A percentile compares a stretch with the other conserved stretches of the same genome.
phyloP scores from a whole-genome alignment of 768 basidiomycete species.

The Mycena olivaceomarginata region DNA sequence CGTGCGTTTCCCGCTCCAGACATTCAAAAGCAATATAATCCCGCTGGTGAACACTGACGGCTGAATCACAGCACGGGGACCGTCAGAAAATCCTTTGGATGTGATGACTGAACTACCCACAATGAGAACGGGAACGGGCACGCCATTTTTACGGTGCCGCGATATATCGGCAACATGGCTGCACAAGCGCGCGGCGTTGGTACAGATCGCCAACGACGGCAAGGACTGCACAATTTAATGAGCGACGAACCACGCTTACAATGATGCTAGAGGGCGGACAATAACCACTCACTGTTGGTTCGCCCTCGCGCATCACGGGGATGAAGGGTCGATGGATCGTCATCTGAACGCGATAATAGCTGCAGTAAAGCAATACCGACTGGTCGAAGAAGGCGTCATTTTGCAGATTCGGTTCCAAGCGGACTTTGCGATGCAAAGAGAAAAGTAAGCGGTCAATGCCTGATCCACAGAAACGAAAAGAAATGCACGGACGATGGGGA shows the following conservation, averaged over 20 bases:
- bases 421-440: too few relatives aligned
- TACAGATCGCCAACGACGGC: constrained; percentile 83
- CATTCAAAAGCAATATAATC: constrained; percentile 48
- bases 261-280: constrained; percentile 38
- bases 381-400: constrained; percentile 65
- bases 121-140: constrained; percentile 55
- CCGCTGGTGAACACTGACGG: constrained; percentile 60
- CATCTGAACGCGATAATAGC: constrained; percentile 75
- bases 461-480: too few relatives aligned
- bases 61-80: constrained; percentile 39
- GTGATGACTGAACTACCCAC: background rate
- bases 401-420: too few relatives aligned
- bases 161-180: constrained; percentile 80
- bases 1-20: constrained; percentile 74
- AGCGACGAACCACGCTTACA: background rate
- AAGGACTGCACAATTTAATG: background rate
- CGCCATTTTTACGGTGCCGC: constrained; percentile 52
- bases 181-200: constrained; percentile 87
- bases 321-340: constrained; percentile 89
- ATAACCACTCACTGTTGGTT: too few relatives aligned
- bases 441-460: too few relatives aligned
- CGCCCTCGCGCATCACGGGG: constrained; percentile 61
- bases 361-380: constrained; percentile 71
- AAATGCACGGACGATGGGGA: too few relatives aligned
- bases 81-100: background rate